Evolutionary conservation across 1,284 basidiomycete species (phyloP).

Genomic region (Ceratobasidium sp.): DNA sequence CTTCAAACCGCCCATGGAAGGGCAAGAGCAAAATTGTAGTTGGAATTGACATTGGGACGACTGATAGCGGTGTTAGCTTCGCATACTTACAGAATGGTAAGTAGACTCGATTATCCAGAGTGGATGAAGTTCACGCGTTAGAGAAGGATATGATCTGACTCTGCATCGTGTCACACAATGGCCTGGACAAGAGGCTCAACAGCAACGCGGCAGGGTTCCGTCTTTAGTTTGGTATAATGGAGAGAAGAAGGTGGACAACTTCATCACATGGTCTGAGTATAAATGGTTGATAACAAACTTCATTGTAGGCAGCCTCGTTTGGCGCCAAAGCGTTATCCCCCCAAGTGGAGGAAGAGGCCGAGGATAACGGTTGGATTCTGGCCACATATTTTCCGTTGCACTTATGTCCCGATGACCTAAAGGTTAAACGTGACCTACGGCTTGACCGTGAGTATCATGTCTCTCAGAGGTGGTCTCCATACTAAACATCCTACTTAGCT

Average conservation of each 20-base stretch:
- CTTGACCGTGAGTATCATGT: slow-evolving; percentile 1
- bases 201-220: neutral
- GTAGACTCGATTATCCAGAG: neutral
- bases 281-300: neutral
- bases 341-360: neutral
- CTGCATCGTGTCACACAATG: slow-evolving; percentile 4
- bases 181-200: neutral
- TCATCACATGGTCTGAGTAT: neutral
- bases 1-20: neutral
- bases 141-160: neutral
- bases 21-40: neutral
- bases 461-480: too few relatives aligned
- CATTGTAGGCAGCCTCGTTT: neutral
- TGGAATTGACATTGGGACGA: slow-evolving; percentile 17
- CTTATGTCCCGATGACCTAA: neutral
- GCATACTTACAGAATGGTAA: neutral
- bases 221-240: slow-evolving; percentile 5
- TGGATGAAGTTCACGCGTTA: too few relatives aligned
- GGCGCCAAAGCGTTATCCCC: slow-evolving; percentile 1
- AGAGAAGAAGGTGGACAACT: neutral
- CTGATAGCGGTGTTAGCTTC: neutral
- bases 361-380: neutral
- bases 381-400: slow-evolving; percentile 24
- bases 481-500: neutral
- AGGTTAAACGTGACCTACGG: neutral